These are phyloP conservation scores for Pseudoturritis turrita DNA, from an alignment of 345 rosid genomes.

Conservation along the genomic window DNA sequence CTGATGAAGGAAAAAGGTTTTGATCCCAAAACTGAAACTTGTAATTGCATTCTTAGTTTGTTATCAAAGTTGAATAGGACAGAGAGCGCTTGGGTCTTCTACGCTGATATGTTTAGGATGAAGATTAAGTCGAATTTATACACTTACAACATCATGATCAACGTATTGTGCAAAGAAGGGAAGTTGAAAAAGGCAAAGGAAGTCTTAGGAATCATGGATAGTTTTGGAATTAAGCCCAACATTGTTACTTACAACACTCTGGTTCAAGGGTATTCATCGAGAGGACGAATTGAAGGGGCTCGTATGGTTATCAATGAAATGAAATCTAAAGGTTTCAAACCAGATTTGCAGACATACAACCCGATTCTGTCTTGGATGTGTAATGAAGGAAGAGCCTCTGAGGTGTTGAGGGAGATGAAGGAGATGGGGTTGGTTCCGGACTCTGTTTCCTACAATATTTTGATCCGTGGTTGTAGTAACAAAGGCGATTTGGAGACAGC, in stretches of 20 bases:
- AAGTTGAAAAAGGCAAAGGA: slow-evolving; percentile 76
- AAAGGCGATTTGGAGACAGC: slow-evolving; percentile 63
- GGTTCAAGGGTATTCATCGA: slow-evolving; percentile 65
- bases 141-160: slow-evolving; percentile 89
- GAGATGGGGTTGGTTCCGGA: slow-evolving; percentile 58
- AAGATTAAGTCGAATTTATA: slow-evolving; percentile 60
- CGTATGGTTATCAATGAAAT: slow-evolving; percentile 53
- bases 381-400: slow-evolving; percentile 58
- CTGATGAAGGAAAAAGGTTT: slow-evolving; percentile 63
- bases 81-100: slow-evolving; percentile 70
- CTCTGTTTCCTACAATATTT: slow-evolving; percentile 70
- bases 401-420: slow-evolving; percentile 54
- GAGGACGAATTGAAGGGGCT: slow-evolving; percentile 70
- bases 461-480: slow-evolving; percentile 76
- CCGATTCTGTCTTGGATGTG: slow-evolving; percentile 78
- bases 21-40: slow-evolving; percentile 64
- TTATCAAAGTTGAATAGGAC: slow-evolving; percentile 52
- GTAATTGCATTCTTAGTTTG: slow-evolving; percentile 61
- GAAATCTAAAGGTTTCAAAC: slow-evolving; percentile 56
- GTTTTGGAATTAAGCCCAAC: slow-evolving; percentile 62
- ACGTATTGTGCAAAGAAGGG: slow-evolving; percentile 81
- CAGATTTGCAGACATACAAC: slow-evolving; percentile 72
- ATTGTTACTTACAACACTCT: slow-evolving; percentile 74
- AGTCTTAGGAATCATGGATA: slow-evolving; percentile 53
- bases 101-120: slow-evolving; percentile 93